phyloP scores from a whole-genome alignment of 164 flowering plant species.

The Sedum album region DNA sequence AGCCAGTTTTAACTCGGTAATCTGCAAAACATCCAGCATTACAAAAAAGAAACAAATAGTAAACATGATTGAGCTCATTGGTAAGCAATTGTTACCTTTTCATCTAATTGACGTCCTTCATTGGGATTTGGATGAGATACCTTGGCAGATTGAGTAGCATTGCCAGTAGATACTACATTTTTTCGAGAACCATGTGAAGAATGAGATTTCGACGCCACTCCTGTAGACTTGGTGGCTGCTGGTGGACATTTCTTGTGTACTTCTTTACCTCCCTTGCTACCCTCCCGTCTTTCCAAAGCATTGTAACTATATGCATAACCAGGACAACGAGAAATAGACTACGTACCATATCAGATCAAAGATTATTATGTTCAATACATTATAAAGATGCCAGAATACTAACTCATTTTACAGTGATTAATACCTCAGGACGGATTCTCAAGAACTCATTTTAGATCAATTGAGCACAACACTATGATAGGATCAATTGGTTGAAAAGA shows the following conservation, averaged over 20 bases:
- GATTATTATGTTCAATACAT: too few species aligned
- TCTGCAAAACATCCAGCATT: constrained; percentile 34
- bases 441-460: neutral
- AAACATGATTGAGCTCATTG: neutral
- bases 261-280: constrained; percentile 80
- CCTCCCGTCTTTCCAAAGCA: constrained; percentile 80
- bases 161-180: constrained; percentile 22
- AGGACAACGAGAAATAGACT: neutral
- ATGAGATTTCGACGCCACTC: constrained; percentile 43
- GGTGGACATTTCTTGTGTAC: constrained; percentile 46
- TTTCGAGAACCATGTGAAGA: constrained; percentile 41
- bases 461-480: neutral
- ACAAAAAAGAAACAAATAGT: neutral
- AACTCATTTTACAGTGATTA: neutral
- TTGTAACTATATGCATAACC: constrained; percentile 47
- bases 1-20: constrained; percentile 83
- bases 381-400: neutral
- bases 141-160: constrained; percentile 38
- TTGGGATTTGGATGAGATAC: constrained; percentile 39
- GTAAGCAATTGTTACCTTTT: constrained; percentile 39
- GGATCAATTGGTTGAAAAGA: neutral
- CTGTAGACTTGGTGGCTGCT: constrained; percentile 37
- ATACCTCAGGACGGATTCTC: neutral
- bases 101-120: constrained; percentile 55
- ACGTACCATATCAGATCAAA: neutral